Conservation (phyloP, 495 filamentous ascomycete species). For the Xylaria nigripes region DNA sequence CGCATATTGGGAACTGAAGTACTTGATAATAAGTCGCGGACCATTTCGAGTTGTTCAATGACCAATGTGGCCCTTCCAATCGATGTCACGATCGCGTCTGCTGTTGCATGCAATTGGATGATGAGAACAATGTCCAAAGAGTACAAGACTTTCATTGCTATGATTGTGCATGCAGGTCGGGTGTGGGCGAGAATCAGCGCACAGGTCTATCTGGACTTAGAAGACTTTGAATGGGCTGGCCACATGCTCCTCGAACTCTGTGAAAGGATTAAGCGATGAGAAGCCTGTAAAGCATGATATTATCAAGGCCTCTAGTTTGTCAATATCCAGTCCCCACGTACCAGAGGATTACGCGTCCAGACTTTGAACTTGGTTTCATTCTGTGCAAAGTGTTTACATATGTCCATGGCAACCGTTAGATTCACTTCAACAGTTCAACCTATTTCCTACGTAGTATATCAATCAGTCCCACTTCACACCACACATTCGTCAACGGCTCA, state of each 20-base stretch:
- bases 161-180: conserved; percentile 49
- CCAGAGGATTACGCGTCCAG: too few relatives aligned
- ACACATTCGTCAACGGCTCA: too few relatives aligned
- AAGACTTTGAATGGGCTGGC: conserved; percentile 69
- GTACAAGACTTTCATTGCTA: conserved; percentile 61
- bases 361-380: too few relatives aligned
- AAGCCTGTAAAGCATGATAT: conserved; percentile 14
- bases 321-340: too few relatives aligned
- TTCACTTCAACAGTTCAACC: too few relatives aligned
- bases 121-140: conserved; percentile 45
- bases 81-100: conserved; percentile 25
- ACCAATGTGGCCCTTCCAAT: conserved; percentile 71
- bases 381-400: too few relatives aligned
- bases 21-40: conserved; percentile 48
- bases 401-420: too few relatives aligned
- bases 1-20: conserved; percentile 60
- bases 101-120: conserved; percentile 48
- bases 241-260: conserved; percentile 53
- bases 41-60: conserved; percentile 44
- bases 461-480: too few relatives aligned
- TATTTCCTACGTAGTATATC: too few relatives aligned
- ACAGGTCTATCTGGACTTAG: conserved; percentile 69
- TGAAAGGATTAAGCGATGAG: conserved; percentile 47
- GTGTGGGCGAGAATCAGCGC: conserved; percentile 68
- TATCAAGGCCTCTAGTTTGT: too few relatives aligned